Percentiles rank a stretch among this genome's conserved stretches.
Evolutionary conservation across 495 filamentous ascomycete species (phyloP).

Genomic region (Penicillium odoratum): DNA sequence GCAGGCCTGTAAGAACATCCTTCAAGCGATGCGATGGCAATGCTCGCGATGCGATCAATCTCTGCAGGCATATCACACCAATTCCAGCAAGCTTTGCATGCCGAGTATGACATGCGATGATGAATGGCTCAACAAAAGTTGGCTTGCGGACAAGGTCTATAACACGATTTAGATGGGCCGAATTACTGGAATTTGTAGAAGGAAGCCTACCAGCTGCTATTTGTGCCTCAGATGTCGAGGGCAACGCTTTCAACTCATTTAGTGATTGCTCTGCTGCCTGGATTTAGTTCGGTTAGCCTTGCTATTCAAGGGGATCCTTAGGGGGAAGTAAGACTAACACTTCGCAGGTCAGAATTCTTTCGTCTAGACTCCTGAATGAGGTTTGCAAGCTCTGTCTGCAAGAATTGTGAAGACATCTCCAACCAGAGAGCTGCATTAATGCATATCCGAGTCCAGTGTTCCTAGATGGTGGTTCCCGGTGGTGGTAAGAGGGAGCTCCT

Average conservation of each 20-base stretch:
- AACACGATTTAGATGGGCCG: slow-evolving; percentile 24
- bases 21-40: slow-evolving; percentile 71
- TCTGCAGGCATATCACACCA: slow-evolving; percentile 82
- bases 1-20: slow-evolving; percentile 82
- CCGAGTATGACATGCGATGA: slow-evolving; percentile 84
- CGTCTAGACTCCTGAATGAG: slow-evolving; percentile 94
- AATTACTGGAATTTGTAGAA: background rate
- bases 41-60: slow-evolving; percentile 76
- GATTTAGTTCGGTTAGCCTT: slow-evolving; percentile 22
- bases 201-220: slow-evolving; percentile 71
- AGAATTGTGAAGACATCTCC: slow-evolving; percentile 88
- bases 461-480: slow-evolving; percentile 18
- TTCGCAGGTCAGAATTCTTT: slow-evolving; percentile 84
- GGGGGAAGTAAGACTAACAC: slow-evolving; percentile 51
- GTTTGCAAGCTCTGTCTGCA: slow-evolving; percentile 85
- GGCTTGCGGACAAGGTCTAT: slow-evolving; percentile 79
- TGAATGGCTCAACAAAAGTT: slow-evolving; percentile 86
- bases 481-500: slow-evolving; percentile 17
- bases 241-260: slow-evolving; percentile 80
- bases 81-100: slow-evolving; percentile 88
- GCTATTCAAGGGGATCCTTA: background rate
- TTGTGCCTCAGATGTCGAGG: slow-evolving; percentile 75
- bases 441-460: slow-evolving; percentile 32
- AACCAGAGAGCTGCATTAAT: slow-evolving; percentile 29
- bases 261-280: slow-evolving; percentile 94